Base-by-base conservation (phyloP, 345 rosid genomes). In the Limnanthes douglasii region DNA sequence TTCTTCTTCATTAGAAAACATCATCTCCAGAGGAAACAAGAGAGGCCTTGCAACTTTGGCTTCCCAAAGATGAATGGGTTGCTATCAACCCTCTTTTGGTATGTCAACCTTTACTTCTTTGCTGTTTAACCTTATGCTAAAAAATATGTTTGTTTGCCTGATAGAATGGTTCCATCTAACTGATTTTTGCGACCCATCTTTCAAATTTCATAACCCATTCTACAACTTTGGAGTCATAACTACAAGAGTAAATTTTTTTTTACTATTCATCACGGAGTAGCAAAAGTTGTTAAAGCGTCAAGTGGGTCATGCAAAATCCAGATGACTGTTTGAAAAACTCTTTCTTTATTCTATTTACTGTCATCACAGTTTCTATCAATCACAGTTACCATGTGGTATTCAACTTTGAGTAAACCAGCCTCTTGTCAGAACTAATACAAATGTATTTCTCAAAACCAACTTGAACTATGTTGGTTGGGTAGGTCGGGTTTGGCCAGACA, bases 401-500 rank as follows among this genome's bases (percentile, higher is more conserved):
- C n/a, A n/a, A n/a, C n/a, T n/a, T n/a, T n/a, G n/a, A n/a, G n/a
- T n/a, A n/a, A n/a, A n/a, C n/a, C n/a, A n/a, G n/a, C n/a, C n/a
- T n/a, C n/a, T n/a, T n/a, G n/a, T n/a, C n/a, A n/a, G n/a, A n/a
- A n/a, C n/a, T n/a, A n/a, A n/a, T n/a, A n/a, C n/a, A n/a, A n/a
- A n/a, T n/a, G n/a, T n/a, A n/a, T n/a, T n/a, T n/a, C n/a, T n/a
- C n/a, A n/a, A n/a, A n/a, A n/a, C n/a, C n/a, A n/a, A n/a, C n/a
- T n/a, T 13, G 20, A 24, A 36, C 17, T 27, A 27, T 11, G n/a
- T 13, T 11, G 4, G 8, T 11, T 24, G 14, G 2, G 17, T 65
- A 78, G 95, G 97, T 88, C 16, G 93, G 95, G 50, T 83, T 88
- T 5, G 93, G 97, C 45, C 97, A 83, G 61, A 88, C 72, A 30